Percentiles rank a stretch among this genome's conserved stretches.
These are phyloP conservation scores for Podila epigama DNA, from an alignment of 192 early-diverging fungal species.

Conservation along the genomic window DNA sequence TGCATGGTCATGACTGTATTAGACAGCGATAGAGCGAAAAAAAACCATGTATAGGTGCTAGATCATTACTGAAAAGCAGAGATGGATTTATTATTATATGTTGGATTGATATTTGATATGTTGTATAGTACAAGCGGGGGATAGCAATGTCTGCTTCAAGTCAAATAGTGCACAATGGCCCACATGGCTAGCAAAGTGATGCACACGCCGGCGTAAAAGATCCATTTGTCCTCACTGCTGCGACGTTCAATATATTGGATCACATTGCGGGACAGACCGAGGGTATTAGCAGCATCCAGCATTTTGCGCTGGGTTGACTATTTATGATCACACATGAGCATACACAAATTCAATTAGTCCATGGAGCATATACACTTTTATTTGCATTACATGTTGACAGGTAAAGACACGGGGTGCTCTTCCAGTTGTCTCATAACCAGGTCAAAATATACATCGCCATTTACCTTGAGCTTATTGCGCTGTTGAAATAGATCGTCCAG, in stretches of 20 bases:
- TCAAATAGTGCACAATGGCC: constrained; percentile 63
- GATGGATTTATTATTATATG: background rate
- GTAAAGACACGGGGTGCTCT: no score
- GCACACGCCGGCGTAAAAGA: constrained; percentile 60
- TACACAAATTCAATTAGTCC: no score
- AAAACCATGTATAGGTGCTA: no score
- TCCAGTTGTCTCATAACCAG: no score
- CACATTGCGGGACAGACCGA: constrained; percentile 65
- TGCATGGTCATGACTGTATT: no score
- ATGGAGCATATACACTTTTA: no score
- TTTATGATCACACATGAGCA: background rate
- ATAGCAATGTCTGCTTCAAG: constrained; percentile 14
- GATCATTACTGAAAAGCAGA: no score
- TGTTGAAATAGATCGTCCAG: constrained; percentile 65
- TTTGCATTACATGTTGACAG: no score
- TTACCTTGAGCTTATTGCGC: constrained; percentile 62
- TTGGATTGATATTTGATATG: no score
- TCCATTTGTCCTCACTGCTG: constrained; percentile 66
- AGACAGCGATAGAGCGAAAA: no score
- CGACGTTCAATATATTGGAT: constrained; percentile 66
- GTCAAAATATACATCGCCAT: no score
- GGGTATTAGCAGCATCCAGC: constrained; percentile 63
- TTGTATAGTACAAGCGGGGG: no score
- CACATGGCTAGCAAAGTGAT: constrained; percentile 60
- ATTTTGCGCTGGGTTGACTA: constrained; percentile 65